phyloP scores from a whole-genome alignment of 2,329 filamentous ascomycete genomes.

The Xylariaceae sp. region DNA sequence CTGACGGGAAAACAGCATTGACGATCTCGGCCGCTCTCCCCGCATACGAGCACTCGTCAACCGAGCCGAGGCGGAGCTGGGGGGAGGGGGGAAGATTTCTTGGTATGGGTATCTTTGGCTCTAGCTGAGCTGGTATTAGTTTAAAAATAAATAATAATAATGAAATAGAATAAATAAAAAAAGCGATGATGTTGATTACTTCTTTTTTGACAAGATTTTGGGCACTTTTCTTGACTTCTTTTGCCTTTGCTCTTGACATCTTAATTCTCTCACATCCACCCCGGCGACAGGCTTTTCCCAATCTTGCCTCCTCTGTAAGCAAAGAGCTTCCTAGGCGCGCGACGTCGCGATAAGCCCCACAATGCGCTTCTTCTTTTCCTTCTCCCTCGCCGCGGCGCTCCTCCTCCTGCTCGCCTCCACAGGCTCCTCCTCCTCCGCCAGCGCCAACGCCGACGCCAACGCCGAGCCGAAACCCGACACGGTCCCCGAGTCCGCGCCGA shows the following conservation, averaged over 20 bases:
- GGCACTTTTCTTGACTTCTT: too few relatives aligned
- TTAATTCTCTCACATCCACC: too few relatives aligned
- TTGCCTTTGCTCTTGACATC: too few relatives aligned
- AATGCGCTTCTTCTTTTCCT: slow-evolving; percentile 21
- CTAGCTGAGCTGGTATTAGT: too few relatives aligned
- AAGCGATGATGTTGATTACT: too few relatives aligned
- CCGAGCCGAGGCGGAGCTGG: background rate
- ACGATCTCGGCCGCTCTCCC: slow-evolving; percentile 5
- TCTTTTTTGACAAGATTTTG: too few relatives aligned
- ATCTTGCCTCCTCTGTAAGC: too few relatives aligned
- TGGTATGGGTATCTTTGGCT: too few relatives aligned
- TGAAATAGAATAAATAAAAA: too few relatives aligned
- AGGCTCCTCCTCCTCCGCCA: slow-evolving; percentile 1
- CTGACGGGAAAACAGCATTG: background rate
- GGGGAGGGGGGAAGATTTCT: too few relatives aligned
- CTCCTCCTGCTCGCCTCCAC: slow-evolving; percentile 7
- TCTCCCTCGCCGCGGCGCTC: slow-evolving; percentile 15
- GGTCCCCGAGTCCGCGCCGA: slow-evolving; percentile 10
- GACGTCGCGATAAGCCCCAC: background rate
- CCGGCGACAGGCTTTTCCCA: too few relatives aligned
- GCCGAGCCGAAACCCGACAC: slow-evolving; percentile 23
- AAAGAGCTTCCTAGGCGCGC: background rate
- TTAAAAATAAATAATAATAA: too few relatives aligned
- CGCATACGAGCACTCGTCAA: slow-evolving; percentile 5
- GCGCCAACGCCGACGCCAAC: slow-evolving; percentile 9